Evolutionary conservation across 805 yeast genomes (phyloP).

Genomic region (Kazachstania taianensis): DNA sequence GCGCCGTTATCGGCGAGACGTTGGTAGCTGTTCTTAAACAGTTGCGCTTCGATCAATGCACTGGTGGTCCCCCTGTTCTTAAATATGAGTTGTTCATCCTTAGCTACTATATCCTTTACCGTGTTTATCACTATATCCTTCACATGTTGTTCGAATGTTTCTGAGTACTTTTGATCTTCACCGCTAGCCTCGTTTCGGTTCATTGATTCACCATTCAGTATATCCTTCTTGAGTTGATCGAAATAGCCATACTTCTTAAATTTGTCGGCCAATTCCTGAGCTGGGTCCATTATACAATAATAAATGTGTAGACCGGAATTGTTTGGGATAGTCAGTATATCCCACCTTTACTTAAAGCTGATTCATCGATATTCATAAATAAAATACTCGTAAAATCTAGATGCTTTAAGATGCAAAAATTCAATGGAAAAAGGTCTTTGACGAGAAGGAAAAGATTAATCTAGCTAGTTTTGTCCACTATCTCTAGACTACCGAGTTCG

Average conservation of each 20-base stretch:
- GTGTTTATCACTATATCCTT: slow-evolving; percentile 13
- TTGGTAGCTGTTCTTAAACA: slow-evolving; percentile 23
- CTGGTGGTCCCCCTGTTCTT: slow-evolving; percentile 29
- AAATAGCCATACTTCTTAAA: slow-evolving; percentile 28
- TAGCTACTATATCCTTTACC: slow-evolving; percentile 21
- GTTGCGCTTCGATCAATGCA: slow-evolving; percentile 25
- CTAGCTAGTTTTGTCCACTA: no score
- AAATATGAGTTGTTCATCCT: slow-evolving; percentile 25
- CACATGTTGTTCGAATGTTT: slow-evolving; percentile 9
- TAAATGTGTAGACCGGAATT: no score
- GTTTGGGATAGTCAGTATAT: not conserved
- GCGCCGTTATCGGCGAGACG: slow-evolving; percentile 13
- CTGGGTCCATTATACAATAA: slow-evolving; percentile 10
- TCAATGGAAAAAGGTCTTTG: no score
- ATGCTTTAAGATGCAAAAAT: no score
- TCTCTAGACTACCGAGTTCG: no score
- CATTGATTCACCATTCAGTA: slow-evolving; percentile 10
- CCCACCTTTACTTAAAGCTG: no score
- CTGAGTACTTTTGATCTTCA: no score
- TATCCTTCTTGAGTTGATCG: slow-evolving; percentile 23
- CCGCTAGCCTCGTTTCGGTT: slow-evolving; percentile 2
- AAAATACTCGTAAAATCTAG: no score
- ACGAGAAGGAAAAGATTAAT: no score
- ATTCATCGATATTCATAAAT: no score
- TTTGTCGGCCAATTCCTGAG: slow-evolving; percentile 19